Base-by-base conservation (phyloP, 176 grass and related monocot genomes). In the Calamus simplicifolius region DNA sequence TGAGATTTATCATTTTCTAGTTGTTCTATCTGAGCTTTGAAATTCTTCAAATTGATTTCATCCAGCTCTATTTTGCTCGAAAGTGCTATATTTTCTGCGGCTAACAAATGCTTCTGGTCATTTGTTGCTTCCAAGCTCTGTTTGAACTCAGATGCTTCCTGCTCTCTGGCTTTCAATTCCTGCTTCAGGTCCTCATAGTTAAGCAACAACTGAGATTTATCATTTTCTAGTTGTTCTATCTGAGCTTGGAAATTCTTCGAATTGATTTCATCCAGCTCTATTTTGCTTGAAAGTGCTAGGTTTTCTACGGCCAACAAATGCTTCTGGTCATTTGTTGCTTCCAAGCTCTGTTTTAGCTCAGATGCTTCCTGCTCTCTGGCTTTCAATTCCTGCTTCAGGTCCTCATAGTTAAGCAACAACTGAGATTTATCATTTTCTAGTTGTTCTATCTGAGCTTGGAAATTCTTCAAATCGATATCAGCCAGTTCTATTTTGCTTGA, bases 21-120 rank as follows among this genome's bases (percentile, higher is more conserved):
- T 26, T 70, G 80, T 43, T 80, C 55, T 56, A 50, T 80, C 74
- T 89, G 82, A 57, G 49, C 19, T 43, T 30, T 10, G 8, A 43
- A 43, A 43, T 81, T 31, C 4, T 2, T 16, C 48, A 49, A 2
- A 26, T 6, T 50, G 13, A 16, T 50, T 51, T 64, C 21, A 43
- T 1, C 35, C 25, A 5, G 13, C 62, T 64, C 14, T 19, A 27
- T 25, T 19, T 64, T 3, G 54, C 48, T 54, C 4, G 31, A 29
- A 19, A 55, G 51, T 26, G 29, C n/a, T 3, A 51, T 15, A 18
- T 35, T 67, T 16, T 67, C n/a, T 17, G 30, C 30, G 8, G 28
- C 14, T 27, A 54, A 67, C 16, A 14, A 21, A 30, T 51, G 27
- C 10, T 35, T 31, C 30, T 67, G 14, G 19, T 35, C 27, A 67